Percentiles rank a stretch among this genome's conserved stretches.
phyloP scores from a whole-genome alignment of 108 stramenopile species.

The Nitzschia inconspicua region DNA sequence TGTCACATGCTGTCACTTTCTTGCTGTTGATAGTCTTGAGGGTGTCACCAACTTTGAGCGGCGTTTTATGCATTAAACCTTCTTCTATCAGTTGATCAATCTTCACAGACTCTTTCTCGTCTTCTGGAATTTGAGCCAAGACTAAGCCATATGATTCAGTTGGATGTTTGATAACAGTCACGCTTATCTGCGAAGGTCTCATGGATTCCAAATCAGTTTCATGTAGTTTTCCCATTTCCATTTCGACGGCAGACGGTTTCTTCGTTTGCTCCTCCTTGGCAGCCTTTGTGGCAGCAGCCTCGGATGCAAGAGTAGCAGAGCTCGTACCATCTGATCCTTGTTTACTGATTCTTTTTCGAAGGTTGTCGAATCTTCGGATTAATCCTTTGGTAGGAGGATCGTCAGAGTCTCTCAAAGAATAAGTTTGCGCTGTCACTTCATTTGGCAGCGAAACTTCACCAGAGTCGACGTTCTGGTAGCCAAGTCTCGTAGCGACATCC shows the following conservation, averaged over 20 bases:
- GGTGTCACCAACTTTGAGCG: conserved; percentile 29
- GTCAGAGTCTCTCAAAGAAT: no score
- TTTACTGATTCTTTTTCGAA: no score
- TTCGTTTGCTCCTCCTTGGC: not conserved
- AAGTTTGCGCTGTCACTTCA: no score
- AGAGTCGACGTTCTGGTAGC: no score
- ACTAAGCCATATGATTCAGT: conserved; percentile 34
- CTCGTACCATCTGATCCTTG: no score
- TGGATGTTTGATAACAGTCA: conserved; percentile 26
- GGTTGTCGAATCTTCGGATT: not conserved
- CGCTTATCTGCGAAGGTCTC: conserved; percentile 23
- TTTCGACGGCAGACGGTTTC: conserved; percentile 3
- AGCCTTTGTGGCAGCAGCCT: not conserved
- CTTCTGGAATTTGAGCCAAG: conserved; percentile 4
- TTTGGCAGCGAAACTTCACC: no score
- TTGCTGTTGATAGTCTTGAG: conserved; percentile 26
- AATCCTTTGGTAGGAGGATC: no score
- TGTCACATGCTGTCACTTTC: conserved; percentile 6
- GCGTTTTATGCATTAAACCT: conserved; percentile 9
- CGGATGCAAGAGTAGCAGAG: no score
- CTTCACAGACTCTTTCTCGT: conserved; percentile 5
- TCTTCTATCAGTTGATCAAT: conserved; percentile 21
- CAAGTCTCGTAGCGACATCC: no score
- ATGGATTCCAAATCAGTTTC: conserved; percentile 5
- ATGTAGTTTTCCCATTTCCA: not conserved